Evolutionary conservation across 2,329 filamentous ascomycete species (phyloP).

Genomic region (Pyrenochaeta sp.): DNA sequence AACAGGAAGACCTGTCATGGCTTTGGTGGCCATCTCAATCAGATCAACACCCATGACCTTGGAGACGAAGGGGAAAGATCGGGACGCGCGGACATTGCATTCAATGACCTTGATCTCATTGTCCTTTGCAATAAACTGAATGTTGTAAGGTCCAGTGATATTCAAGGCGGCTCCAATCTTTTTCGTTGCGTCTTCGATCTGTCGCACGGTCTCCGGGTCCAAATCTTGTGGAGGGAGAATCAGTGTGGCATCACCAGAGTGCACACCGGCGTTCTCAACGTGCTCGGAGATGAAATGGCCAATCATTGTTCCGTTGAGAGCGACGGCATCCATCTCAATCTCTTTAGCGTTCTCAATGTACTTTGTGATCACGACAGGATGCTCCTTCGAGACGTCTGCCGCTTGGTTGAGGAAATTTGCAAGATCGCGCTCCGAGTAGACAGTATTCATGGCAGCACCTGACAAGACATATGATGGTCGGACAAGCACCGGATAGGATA

Average conservation of each 20-base stretch:
- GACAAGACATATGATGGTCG: conserved; percentile 96
- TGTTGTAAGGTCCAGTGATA: conserved; percentile 96
- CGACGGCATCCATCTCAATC: conserved; percentile 99
- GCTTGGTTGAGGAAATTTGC: conserved; percentile 89
- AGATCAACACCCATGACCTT: conserved; percentile 98
- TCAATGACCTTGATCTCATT: conserved; percentile 99
- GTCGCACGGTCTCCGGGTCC: conserved; percentile 82
- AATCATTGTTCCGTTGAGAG: conserved; percentile 84
- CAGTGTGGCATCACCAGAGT: conserved; percentile 95
- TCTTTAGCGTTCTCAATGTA: conserved; percentile 99
- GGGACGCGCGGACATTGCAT: conserved; percentile 94
- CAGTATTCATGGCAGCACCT: conserved; percentile 98
- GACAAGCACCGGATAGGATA: conserved; percentile 92
- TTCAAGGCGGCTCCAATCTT: conserved; percentile 96
- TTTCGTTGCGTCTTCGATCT: conserved; percentile 92
- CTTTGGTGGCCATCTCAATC: conserved; percentile 98
- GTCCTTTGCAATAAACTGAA: conserved; percentile 99
- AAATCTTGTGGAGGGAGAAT: conserved; percentile 95
- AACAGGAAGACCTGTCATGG: conserved; percentile 86
- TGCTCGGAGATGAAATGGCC: conserved; percentile 99
- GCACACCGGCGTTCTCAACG: conserved; percentile 97
- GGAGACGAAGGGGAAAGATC: conserved; percentile 97
- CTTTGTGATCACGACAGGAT: conserved; percentile 98
- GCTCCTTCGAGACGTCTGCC: conserved; percentile 89
- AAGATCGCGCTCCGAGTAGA: conserved; percentile 93